Evolutionary conservation across 2,329 filamentous ascomycete species (phyloP).

Genomic region (Endoconidiophora polonica): DNA sequence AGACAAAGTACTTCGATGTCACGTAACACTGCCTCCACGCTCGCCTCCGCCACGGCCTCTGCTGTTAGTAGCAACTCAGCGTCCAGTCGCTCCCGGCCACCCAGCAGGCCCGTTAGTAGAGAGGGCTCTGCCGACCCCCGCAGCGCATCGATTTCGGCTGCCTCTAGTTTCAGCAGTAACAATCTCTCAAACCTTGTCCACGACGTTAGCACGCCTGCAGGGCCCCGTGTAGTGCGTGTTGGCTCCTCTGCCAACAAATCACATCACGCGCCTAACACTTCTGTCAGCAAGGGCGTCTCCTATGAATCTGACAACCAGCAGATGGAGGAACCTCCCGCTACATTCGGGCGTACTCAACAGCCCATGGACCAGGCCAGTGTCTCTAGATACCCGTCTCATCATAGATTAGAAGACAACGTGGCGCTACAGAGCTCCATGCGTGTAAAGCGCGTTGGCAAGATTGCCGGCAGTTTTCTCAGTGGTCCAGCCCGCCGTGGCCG

Average conservation of each 20-base stretch:
- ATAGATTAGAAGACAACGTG: slow-evolving; percentile 42
- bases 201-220: slow-evolving; percentile 37
- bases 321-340: slow-evolving; percentile 5
- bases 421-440: slow-evolving; percentile 59
- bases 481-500: slow-evolving; percentile 64
- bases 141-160: slow-evolving; percentile 8
- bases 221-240: slow-evolving; percentile 38
- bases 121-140: slow-evolving; percentile 27
- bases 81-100: slow-evolving; percentile 17
- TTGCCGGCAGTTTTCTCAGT: slow-evolving; percentile 61
- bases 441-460: slow-evolving; percentile 58
- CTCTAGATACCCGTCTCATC: slow-evolving; percentile 33
- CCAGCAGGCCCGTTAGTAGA: slow-evolving; percentile 26
- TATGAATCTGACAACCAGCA: slow-evolving; percentile 2
- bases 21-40: slow-evolving; percentile 14
- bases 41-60: slow-evolving; percentile 9
- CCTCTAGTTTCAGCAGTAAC: slow-evolving; percentile 10
- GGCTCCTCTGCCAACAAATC: slow-evolving; percentile 25
- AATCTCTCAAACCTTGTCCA: slow-evolving; percentile 11
- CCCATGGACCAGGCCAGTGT: slow-evolving; percentile 17
- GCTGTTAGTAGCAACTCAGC: slow-evolving; percentile 15
- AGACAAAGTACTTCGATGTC: slow-evolving; percentile 37
- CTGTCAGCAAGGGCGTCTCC: background rate
- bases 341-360: slow-evolving; percentile 3
- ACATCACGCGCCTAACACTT: slow-evolving; percentile 13